A percentile compares a stretch with the other conserved stretches of the same genome.
Evolutionary conservation across 306 rosid species (phyloP).

Genomic region (Quercus engelmannii): DNA sequence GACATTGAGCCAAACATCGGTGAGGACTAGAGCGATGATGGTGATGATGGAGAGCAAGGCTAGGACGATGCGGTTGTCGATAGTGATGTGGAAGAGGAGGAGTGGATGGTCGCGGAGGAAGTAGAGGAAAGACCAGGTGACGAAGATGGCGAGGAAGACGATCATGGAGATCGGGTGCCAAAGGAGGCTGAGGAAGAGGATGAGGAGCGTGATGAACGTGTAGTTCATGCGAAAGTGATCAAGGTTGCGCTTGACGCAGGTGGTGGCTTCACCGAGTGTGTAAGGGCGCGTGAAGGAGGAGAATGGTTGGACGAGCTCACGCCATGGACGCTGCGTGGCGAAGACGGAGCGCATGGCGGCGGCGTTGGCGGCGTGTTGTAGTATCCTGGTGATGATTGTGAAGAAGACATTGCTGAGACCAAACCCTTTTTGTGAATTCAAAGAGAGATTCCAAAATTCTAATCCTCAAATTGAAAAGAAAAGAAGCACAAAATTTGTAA

Average conservation of each 20-base stretch:
- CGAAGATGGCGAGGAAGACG: slow-evolving; percentile 54
- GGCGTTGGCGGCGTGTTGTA: slow-evolving; percentile 26
- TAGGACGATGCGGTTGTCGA: slow-evolving; percentile 55
- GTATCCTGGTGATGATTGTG: slow-evolving; percentile 28
- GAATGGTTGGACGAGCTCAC: slow-evolving; percentile 44
- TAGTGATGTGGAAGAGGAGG: slow-evolving; percentile 24
- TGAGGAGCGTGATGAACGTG: slow-evolving; percentile 35
- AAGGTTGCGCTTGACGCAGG: slow-evolving; percentile 55
- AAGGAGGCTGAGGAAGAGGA: slow-evolving; percentile 69
- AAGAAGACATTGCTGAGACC: background rate
- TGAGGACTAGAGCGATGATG: slow-evolving; percentile 46
- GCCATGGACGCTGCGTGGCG: slow-evolving; percentile 68
- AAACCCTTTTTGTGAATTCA: background rate
- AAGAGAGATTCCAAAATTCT: background rate
- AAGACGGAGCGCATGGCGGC: slow-evolving; percentile 8
- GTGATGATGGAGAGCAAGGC: slow-evolving; percentile 41
- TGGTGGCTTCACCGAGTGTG: slow-evolving; percentile 41
- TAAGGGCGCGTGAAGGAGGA: slow-evolving; percentile 52
- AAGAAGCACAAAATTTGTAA: too few species aligned
- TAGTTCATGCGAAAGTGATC: slow-evolving; percentile 64
- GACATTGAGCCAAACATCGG: slow-evolving; percentile 63
- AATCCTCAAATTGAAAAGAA: background rate
- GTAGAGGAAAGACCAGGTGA: slow-evolving; percentile 66
- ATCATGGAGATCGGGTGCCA: slow-evolving; percentile 77
- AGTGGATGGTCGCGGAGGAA: slow-evolving; percentile 52